These are phyloP conservation scores for Ceratobasidium sp. DNA, from an alignment of 1,284 basidiomycete genomes.

Conservation along the genomic window DNA sequence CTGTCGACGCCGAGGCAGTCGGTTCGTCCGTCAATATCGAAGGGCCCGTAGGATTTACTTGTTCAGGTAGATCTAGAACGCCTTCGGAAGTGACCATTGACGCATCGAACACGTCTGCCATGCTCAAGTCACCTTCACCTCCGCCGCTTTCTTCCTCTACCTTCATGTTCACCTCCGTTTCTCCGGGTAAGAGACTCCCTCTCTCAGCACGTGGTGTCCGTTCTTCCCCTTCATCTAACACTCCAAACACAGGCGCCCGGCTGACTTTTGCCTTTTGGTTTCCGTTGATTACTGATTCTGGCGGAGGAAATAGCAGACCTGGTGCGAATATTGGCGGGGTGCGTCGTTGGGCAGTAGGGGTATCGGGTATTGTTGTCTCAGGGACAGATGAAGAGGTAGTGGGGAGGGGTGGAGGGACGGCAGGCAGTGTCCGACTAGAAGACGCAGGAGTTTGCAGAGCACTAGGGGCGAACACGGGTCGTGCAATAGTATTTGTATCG, in stretches of 20 bases:
- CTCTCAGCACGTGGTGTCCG: constrained; percentile 7
- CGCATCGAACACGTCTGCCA: constrained; percentile 2
- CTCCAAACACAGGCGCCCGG: constrained; percentile 24
- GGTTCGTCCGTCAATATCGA: background rate
- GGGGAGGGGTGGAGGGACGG: constrained; percentile 6
- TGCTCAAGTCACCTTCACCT: background rate
- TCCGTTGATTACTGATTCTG: background rate
- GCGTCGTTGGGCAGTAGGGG: constrained; percentile 19
- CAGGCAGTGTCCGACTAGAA: background rate
- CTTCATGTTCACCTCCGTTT: background rate
- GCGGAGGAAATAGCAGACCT: constrained; percentile 4
- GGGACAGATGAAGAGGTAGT: constrained; percentile 5
- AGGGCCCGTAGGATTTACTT: background rate
- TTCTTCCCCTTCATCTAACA: constrained; percentile 28
- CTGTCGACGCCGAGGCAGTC: background rate
- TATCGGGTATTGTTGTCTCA: constrained; percentile 4
- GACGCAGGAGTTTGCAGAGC: constrained; percentile 5
- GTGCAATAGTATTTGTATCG: background rate
- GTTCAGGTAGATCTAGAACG: background rate
- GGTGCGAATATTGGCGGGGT: constrained; percentile 16
- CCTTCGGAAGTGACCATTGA: background rate
- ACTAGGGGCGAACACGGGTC: background rate
- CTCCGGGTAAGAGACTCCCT: background rate
- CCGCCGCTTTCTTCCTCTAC: background rate
- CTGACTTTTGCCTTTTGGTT: constrained; percentile 16